Percentiles rank a stretch among this genome's conserved stretches.
phyloP scores from a whole-genome alignment of 345 rosid genomes.

The Gossypioides kirkii region DNA sequence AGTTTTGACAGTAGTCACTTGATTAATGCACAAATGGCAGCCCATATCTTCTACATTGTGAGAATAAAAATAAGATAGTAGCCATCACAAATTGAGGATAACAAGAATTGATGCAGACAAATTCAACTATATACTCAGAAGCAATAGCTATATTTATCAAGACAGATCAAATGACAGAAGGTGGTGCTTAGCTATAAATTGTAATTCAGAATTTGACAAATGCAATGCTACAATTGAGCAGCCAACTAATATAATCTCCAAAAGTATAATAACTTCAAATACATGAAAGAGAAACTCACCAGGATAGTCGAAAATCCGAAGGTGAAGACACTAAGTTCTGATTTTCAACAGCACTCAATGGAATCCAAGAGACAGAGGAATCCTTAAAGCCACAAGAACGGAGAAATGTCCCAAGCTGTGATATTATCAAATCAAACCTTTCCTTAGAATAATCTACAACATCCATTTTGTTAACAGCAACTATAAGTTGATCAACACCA shows the following conservation, averaged over 20 bases:
- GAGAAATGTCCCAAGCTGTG: slow-evolving; percentile 65
- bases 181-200: slow-evolving; percentile 1
- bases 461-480: slow-evolving; percentile 91
- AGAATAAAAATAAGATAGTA: neutral
- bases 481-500: slow-evolving; percentile 88
- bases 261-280: neutral
- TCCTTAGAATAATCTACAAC: slow-evolving; percentile 65
- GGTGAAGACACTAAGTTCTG: slow-evolving; percentile 80
- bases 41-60: neutral
- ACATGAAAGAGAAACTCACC: slow-evolving; percentile 39
- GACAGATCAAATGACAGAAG: neutral
- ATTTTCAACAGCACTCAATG: slow-evolving; percentile 82
- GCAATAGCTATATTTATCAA: neutral
- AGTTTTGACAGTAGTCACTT: neutral
- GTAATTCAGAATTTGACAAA: neutral
- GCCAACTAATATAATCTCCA: neutral
- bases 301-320: slow-evolving; percentile 60
- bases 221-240: neutral
- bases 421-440: slow-evolving; percentile 66
- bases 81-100: neutral
- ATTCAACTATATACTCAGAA: neutral
- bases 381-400: slow-evolving; percentile 68
- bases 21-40: neutral
- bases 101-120: neutral
- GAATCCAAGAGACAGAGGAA: slow-evolving; percentile 66